phyloP scores from a whole-genome alignment of 2,329 filamentous ascomycete species.

The Claviceps digitariae region DNA sequence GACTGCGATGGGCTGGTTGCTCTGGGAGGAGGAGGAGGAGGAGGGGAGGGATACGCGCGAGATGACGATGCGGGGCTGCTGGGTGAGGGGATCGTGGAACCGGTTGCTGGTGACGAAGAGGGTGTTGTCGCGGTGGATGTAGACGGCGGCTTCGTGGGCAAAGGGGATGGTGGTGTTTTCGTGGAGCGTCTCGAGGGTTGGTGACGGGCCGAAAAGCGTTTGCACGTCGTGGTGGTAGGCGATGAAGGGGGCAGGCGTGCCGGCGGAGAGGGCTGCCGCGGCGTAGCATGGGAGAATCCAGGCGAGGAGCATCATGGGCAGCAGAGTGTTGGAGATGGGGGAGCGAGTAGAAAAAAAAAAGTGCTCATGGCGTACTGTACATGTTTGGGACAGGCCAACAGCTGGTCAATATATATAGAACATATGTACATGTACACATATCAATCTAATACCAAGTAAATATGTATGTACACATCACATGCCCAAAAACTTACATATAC shows the following conservation, averaged over 20 bases:
- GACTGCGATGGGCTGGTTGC: constrained; percentile 8
- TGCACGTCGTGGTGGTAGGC: constrained; percentile 7
- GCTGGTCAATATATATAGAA: too few relatives aligned
- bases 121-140: constrained; percentile 14
- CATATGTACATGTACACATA: too few relatives aligned
- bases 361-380: too few relatives aligned
- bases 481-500: too few relatives aligned
- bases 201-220: constrained; percentile 20
- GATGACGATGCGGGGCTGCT: constrained; percentile 17
- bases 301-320: neutral
- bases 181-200: constrained; percentile 22
- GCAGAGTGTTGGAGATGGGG: too few relatives aligned
- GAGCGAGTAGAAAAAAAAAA: too few relatives aligned
- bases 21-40: neutral
- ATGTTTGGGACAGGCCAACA: too few relatives aligned
- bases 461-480: too few relatives aligned
- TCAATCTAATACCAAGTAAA: too few relatives aligned
- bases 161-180: constrained; percentile 28
- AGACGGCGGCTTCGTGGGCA: constrained; percentile 33
- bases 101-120: constrained; percentile 23
- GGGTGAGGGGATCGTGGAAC: constrained; percentile 10
- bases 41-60: constrained; percentile 13
- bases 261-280: neutral
- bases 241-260: neutral
- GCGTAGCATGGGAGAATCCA: neutral